phyloP scores from a whole-genome alignment of 345 rosid species.

The Aethionema arabicum region DNA sequence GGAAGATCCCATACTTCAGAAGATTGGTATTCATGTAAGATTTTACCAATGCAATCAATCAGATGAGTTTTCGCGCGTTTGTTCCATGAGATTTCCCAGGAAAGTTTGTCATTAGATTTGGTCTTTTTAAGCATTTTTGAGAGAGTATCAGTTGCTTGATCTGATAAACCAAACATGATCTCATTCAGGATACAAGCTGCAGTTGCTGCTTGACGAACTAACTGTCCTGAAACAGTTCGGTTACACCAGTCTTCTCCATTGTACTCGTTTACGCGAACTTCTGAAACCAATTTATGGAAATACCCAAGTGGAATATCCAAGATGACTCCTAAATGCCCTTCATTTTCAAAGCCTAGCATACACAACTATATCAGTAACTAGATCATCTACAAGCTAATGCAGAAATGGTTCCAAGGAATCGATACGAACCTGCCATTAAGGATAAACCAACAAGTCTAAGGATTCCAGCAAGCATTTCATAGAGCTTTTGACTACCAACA shows the following conservation, averaged over 20 bases:
- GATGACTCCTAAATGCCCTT: slow-evolving; percentile 63
- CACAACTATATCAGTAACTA: slow-evolving; percentile 38
- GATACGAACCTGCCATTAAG: slow-evolving; percentile 69
- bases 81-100: slow-evolving; percentile 59
- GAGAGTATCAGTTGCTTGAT: slow-evolving; percentile 53
- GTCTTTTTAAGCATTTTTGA: slow-evolving; percentile 57
- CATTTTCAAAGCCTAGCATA: slow-evolving; percentile 55
- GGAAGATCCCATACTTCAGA: slow-evolving; percentile 91
- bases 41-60: slow-evolving; percentile 76
- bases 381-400: slow-evolving; percentile 13
- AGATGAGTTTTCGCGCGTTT: slow-evolving; percentile 47
- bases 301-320: slow-evolving; percentile 72
- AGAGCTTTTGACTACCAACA: slow-evolving; percentile 72
- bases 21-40: slow-evolving; percentile 82
- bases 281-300: slow-evolving; percentile 64
- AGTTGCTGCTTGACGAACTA: slow-evolving; percentile 77
- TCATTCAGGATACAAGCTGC: slow-evolving; percentile 86
- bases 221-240: slow-evolving; percentile 72
- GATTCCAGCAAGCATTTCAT: slow-evolving; percentile 69
- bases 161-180: slow-evolving; percentile 81
- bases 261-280: slow-evolving; percentile 62
- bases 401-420: slow-evolving; percentile 34
- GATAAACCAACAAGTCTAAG: slow-evolving; percentile 92
- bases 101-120: slow-evolving; percentile 33
- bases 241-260: slow-evolving; percentile 75